Evolutionary conservation across 2,329 filamentous ascomycete genomes (phyloP).

Genomic region (Fusarium succisae): DNA sequence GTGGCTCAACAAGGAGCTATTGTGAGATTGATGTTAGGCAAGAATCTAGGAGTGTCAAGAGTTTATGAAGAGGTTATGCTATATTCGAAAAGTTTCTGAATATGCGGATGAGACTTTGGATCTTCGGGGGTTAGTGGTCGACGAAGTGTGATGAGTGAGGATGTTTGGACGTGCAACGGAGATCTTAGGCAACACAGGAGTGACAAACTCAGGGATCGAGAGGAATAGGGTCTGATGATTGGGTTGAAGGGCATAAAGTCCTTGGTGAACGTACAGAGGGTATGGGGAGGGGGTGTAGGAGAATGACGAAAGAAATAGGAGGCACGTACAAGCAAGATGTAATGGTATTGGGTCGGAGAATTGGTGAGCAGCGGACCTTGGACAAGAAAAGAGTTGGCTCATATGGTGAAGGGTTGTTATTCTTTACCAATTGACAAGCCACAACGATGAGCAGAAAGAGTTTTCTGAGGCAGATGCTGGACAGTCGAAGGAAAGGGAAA

Average conservation of each 20-base stretch:
- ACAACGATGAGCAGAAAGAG: constrained; percentile 19
- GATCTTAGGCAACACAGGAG: background rate
- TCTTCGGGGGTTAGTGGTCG: background rate
- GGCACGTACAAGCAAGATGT: constrained; percentile 29
- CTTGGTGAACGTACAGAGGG: background rate
- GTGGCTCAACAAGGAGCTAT: background rate
- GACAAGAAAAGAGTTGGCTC: constrained; percentile 16
- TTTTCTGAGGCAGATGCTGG: constrained; percentile 8
- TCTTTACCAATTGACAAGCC: constrained; percentile 29
- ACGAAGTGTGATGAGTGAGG: background rate
- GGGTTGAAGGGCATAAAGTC: background rate
- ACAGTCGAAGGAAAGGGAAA: constrained; percentile 12
- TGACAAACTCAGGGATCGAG: constrained; percentile 5
- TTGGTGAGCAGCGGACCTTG: constrained; percentile 12
- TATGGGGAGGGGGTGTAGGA: background rate
- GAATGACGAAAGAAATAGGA: constrained; percentile 17
- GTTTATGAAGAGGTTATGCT: background rate
- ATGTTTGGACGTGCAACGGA: background rate
- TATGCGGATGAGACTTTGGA: background rate
- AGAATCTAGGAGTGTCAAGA: background rate
- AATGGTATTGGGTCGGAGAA: constrained; percentile 13
- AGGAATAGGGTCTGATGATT: constrained; percentile 16
- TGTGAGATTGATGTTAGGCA: background rate
- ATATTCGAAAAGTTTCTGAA: background rate
- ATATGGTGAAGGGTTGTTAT: constrained; percentile 13